phyloP scores from a whole-genome alignment of 2,329 filamentous ascomycete species.

The Colletotrichum tofieldiae region DNA sequence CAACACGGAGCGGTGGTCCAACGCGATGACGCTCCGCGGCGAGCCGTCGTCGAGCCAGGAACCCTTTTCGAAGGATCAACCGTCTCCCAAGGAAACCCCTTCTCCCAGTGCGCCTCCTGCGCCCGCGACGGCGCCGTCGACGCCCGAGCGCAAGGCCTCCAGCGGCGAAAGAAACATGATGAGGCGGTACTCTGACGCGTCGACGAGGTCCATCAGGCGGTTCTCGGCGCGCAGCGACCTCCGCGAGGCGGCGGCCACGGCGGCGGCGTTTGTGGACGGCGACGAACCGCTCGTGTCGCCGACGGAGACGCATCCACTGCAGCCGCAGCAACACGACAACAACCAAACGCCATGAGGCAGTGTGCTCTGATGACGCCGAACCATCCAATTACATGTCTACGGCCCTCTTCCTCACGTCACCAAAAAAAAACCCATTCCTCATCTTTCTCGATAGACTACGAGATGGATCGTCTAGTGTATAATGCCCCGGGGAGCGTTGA shows the following conservation, averaged over 20 bases:
- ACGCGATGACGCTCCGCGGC: slow-evolving; percentile 35
- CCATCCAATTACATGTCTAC: background rate
- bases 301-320: slow-evolving; percentile 31
- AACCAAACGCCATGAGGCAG: slow-evolving; percentile 15
- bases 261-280: slow-evolving; percentile 32
- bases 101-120: slow-evolving; percentile 7
- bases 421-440: background rate
- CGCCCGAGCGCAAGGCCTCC: slow-evolving; percentile 27
- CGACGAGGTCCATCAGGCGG: slow-evolving; percentile 32
- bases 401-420: background rate
- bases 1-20: slow-evolving; percentile 34
- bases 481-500: background rate
- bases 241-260: slow-evolving; percentile 36
- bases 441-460: background rate
- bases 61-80: background rate
- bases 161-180: slow-evolving; percentile 26
- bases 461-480: background rate
- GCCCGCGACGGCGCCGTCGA: slow-evolving; percentile 28
- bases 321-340: slow-evolving; percentile 16
- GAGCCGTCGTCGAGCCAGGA: slow-evolving; percentile 28
- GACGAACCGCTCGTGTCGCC: slow-evolving; percentile 28
- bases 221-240: slow-evolving; percentile 38
- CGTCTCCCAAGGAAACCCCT: background rate
- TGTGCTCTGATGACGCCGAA: too few relatives aligned
- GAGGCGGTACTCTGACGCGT: slow-evolving; percentile 38